These are phyloP conservation scores for Physaria fendleri DNA, from an alignment of 345 rosid genomes.

Conservation along the genomic window DNA sequence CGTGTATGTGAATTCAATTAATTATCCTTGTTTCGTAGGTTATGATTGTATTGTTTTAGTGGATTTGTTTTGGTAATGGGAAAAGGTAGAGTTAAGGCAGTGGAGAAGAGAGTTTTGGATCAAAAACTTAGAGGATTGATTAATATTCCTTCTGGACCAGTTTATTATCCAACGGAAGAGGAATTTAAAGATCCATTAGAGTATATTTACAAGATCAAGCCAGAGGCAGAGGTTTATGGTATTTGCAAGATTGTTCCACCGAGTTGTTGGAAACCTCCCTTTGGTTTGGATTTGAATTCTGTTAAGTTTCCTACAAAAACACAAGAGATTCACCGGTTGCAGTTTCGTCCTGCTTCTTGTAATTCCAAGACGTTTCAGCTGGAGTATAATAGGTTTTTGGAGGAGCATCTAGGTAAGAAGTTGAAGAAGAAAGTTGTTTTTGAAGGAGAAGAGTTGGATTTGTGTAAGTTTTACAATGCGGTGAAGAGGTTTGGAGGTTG, in stretches of 20 bases:
- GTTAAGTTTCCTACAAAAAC: constrained; percentile 85
- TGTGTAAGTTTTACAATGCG: constrained; percentile 81
- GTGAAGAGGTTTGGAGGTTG: constrained; percentile 90
- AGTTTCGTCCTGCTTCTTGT: constrained; percentile 78
- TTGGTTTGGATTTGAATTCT: constrained; percentile 54
- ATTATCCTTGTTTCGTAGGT: constrained; percentile 18
- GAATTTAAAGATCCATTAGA: constrained; percentile 83
- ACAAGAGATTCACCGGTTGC: constrained; percentile 95
- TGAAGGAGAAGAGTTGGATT: constrained; percentile 82
- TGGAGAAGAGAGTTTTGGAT: constrained; percentile 60
- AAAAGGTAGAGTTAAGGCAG: constrained; percentile 83
- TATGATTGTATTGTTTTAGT: constrained; percentile 24
- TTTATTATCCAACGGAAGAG: constrained; percentile 71
- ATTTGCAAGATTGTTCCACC: constrained; percentile 96
- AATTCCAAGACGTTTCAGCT: constrained; percentile 82
- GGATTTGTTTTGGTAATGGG: constrained; percentile 52
- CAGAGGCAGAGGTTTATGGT: constrained; percentile 87
- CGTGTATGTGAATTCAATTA: background rate
- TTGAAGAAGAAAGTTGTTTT: constrained; percentile 65
- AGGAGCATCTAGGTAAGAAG: constrained; percentile 64
- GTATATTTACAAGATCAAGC: constrained; percentile 69
- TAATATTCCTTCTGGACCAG: constrained; percentile 61
- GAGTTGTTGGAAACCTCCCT: constrained; percentile 64
- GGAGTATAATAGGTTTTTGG: constrained; percentile 77
- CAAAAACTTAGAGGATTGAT: constrained; percentile 41